These are phyloP conservation scores for Sclerotinia sclerotiorum DNA, from an alignment of 2,329 filamentous ascomycete species.

Conservation along the genomic window DNA sequence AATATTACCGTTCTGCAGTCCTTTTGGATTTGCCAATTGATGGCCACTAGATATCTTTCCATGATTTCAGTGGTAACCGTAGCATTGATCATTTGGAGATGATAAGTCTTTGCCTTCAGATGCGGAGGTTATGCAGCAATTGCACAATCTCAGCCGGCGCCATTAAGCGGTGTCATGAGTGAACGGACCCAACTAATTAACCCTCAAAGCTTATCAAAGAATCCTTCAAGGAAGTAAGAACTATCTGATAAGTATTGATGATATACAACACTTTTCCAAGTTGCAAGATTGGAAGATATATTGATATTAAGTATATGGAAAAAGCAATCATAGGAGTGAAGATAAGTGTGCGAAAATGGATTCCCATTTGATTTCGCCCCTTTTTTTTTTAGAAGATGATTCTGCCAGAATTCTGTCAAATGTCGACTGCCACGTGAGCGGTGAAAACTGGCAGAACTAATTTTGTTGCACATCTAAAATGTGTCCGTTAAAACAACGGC, in stretches of 20 bases:
- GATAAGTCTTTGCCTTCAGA: background rate
- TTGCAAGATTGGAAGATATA: background rate
- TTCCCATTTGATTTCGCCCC: too few relatives aligned
- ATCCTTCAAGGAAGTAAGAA: background rate
- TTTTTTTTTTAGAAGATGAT: too few relatives aligned
- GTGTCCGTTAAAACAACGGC: too few relatives aligned
- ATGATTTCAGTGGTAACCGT: too few relatives aligned
- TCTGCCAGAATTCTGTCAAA: too few relatives aligned
- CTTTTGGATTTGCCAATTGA: background rate
- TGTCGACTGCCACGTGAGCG: background rate
- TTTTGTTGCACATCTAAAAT: background rate
- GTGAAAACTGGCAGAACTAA: background rate
- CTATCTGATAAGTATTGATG: background rate
- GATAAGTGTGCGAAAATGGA: too few relatives aligned
- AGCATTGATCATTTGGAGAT: background rate
- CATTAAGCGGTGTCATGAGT: background rate
- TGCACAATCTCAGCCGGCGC: background rate
- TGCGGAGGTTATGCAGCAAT: background rate
- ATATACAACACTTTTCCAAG: background rate
- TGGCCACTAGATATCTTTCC: background rate
- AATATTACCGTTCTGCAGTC: background rate
- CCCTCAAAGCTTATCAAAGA: background rate
- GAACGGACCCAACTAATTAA: background rate
- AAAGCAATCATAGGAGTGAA: too few relatives aligned
- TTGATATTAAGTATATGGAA: background rate